phyloP scores from a whole-genome alignment of 805 yeast genomes.

The Candida alai region DNA sequence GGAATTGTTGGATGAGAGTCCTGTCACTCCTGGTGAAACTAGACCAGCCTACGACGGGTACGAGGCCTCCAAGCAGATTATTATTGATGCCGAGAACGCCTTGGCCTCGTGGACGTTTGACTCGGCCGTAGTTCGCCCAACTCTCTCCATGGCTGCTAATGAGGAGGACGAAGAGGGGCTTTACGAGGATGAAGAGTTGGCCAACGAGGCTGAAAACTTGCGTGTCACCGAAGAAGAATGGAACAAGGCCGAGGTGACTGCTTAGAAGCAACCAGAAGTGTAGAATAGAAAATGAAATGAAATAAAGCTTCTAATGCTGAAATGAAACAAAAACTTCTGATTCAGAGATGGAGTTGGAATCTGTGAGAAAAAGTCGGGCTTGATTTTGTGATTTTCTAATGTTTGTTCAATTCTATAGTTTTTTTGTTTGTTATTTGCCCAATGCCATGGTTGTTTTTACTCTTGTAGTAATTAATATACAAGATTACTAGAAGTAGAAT shows the following conservation, averaged over 20 bases:
- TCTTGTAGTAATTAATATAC: too few species aligned
- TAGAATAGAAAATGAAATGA: background rate
- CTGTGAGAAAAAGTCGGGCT: background rate
- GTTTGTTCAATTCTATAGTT: background rate
- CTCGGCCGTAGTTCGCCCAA: constrained; percentile 90
- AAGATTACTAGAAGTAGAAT: too few species aligned
- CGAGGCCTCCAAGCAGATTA: constrained; percentile 96
- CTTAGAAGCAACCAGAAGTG: constrained; percentile 12
- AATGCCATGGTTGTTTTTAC: too few species aligned
- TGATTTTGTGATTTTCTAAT: background rate
- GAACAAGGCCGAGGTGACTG: constrained; percentile 24
- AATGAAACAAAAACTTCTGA: background rate
- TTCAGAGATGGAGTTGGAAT: constrained; percentile 2
- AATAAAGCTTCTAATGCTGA: background rate
- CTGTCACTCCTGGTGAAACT: constrained; percentile 98
- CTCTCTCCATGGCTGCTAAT: constrained; percentile 71
- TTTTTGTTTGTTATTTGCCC: too few species aligned
- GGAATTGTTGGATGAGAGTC: constrained; percentile 93
- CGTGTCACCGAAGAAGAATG: constrained; percentile 55
- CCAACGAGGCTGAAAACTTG: constrained; percentile 41
- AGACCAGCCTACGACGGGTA: constrained; percentile 98
- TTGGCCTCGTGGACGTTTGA: constrained; percentile 96
- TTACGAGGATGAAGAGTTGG: constrained; percentile 37
- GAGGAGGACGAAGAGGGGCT: constrained; percentile 44
- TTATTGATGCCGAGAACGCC: constrained; percentile 94